These are phyloP conservation scores for Durusdinium trenchii DNA, from an alignment of 73 alveolate genomes.

Conservation along the genomic window DNA sequence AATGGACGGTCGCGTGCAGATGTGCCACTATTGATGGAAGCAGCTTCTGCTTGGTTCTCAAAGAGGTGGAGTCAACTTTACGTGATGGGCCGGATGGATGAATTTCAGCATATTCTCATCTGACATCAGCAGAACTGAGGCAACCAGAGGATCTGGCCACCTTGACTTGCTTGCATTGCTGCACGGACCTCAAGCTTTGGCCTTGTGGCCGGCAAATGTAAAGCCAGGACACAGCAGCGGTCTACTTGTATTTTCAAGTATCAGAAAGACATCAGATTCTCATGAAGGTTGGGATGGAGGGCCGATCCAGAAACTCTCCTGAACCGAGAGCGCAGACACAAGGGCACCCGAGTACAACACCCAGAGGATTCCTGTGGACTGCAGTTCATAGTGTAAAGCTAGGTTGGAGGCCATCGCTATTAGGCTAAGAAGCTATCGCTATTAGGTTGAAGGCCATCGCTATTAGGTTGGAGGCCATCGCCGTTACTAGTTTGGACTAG, in stretches of 20 bases:
- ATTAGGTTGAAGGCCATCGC: no score
- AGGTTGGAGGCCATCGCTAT: no score
- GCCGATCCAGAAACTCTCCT: slow-evolving; percentile 40
- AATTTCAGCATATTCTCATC: neutral
- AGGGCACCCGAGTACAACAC: slow-evolving; percentile 51
- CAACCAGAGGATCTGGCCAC: slow-evolving; percentile 10
- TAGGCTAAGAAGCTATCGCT: no score
- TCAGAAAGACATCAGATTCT: no score
- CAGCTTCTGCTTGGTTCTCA: slow-evolving; percentile 12
- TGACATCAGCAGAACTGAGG: neutral
- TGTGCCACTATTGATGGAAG: slow-evolving; percentile 18
- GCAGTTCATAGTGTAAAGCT: no score
- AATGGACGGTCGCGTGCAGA: slow-evolving; percentile 14
- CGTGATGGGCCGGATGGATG: neutral
- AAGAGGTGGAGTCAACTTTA: neutral
- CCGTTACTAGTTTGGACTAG: no score
- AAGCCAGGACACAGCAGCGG: no score
- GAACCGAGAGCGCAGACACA: slow-evolving; percentile 7
- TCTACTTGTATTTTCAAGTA: no score
- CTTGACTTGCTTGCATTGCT: slow-evolving; percentile 65
- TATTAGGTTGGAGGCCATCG: no score
- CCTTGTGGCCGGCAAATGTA: no score
- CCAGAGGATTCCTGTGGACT: no score
- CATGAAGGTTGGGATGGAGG: slow-evolving; percentile 71
- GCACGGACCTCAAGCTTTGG: neutral